Percentiles rank a stretch among this genome's conserved stretches.
phyloP scores from a whole-genome alignment of 305 asterid species.

The Ilex paraguariensis region DNA sequence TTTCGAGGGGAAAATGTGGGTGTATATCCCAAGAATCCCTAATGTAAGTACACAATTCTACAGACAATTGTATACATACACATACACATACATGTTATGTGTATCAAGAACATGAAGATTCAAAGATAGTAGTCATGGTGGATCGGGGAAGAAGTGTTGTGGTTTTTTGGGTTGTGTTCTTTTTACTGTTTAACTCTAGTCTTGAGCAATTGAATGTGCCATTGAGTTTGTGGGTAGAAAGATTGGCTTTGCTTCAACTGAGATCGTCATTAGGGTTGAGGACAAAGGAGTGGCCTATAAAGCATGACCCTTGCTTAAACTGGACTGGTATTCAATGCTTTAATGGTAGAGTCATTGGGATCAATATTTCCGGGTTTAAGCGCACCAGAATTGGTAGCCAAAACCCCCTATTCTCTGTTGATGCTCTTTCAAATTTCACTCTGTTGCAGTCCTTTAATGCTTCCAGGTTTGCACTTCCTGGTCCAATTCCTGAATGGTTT shows the following conservation, averaged over 20 bases:
- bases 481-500: conserved; percentile 70
- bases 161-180: not conserved
- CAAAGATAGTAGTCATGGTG: not conserved
- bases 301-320: conserved; percentile 43
- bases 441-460: conserved; percentile 60
- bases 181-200: not conserved
- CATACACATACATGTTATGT: not conserved
- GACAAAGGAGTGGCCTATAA: conserved; percentile 53
- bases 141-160: not conserved
- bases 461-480: conserved; percentile 61
- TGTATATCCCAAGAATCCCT: not conserved
- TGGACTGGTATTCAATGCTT: conserved; percentile 48
- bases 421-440: conserved; percentile 69
- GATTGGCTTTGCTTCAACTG: conserved; percentile 44
- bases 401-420: conserved; percentile 49
- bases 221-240: conserved; percentile 15
- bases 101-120: not conserved
- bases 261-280: conserved; percentile 64
- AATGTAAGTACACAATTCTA: not conserved
- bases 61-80: not conserved
- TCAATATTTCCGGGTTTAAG: conserved; percentile 50
- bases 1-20: not conserved
- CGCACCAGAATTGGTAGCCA: conserved; percentile 40
- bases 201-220: conserved; percentile 1
- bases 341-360: conserved; percentile 38